Evolutionary conservation across 306 rosid species (phyloP).

Genomic region (Dryas octopetala): DNA sequence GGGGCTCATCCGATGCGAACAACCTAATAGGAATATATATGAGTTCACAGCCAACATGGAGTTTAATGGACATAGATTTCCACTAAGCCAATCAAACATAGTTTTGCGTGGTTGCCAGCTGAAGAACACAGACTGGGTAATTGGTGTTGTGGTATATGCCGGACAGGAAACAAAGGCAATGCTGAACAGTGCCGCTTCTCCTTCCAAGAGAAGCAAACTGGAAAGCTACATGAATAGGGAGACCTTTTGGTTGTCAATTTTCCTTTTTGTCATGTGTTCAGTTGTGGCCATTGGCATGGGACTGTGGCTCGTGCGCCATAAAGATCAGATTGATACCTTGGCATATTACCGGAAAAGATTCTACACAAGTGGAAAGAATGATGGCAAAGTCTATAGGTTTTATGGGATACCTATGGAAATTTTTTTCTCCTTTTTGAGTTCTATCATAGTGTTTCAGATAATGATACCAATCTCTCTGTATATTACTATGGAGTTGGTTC

Average conservation of each 20-base stretch:
- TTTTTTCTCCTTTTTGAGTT: slow-evolving; percentile 91
- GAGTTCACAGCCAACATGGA: slow-evolving; percentile 95
- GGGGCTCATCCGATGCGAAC: slow-evolving; percentile 84
- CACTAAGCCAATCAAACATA: slow-evolving; percentile 92
- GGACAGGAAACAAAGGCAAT: slow-evolving; percentile 98
- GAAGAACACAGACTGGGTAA: slow-evolving; percentile 91
- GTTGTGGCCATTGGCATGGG: slow-evolving; percentile 90
- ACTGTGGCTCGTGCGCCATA: slow-evolving; percentile 74
- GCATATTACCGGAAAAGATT: slow-evolving; percentile 81
- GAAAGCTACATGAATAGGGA: slow-evolving; percentile 93
- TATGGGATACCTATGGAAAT: slow-evolving; percentile 89
- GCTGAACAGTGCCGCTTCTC: slow-evolving; percentile 91
- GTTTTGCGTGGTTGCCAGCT: slow-evolving; percentile 96
- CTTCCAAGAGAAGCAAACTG: slow-evolving; percentile 88
- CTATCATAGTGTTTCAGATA: slow-evolving; percentile 94
- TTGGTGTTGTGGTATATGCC: slow-evolving; percentile 97
- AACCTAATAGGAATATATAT: slow-evolving; percentile 87
- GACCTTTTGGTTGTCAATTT: slow-evolving; percentile 82
- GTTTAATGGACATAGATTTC: slow-evolving; percentile 55
- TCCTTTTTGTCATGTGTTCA: slow-evolving; percentile 76
- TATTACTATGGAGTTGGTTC: slow-evolving; percentile 95
- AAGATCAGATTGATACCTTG: slow-evolving; percentile 68
- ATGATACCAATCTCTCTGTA: slow-evolving; percentile 99
- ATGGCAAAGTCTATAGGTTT: slow-evolving; percentile 58
- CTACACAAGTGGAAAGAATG: slow-evolving; percentile 40